Percentiles rank a stretch among this genome's conserved stretches.
Conservation (phyloP, 2,329 filamentous ascomycete genomes). For the Alternaria rosae region DNA sequence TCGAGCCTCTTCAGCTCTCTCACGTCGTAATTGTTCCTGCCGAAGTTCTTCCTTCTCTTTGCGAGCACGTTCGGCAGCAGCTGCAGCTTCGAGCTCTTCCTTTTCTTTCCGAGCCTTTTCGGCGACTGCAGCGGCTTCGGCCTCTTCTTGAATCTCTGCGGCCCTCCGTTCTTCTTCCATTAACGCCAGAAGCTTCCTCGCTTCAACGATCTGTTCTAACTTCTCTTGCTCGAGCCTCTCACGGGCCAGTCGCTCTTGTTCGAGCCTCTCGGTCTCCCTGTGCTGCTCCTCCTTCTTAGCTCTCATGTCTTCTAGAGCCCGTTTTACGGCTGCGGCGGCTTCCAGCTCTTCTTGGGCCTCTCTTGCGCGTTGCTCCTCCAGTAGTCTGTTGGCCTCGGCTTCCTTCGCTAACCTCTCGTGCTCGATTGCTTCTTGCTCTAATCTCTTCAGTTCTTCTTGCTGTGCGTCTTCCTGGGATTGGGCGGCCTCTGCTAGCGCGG, state of each 20-base stretch:
- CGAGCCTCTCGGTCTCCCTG: conserved; percentile 5
- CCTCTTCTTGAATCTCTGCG: conserved; percentile 8
- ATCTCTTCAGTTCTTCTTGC: conserved; percentile 2
- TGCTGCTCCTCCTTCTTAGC: not conserved
- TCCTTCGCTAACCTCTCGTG: conserved; percentile 9
- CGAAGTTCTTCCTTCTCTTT: conserved; percentile 1
- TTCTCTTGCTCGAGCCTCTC: conserved; percentile 16
- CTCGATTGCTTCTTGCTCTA: conserved; percentile 12
- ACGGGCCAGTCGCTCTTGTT: conserved; percentile 1
- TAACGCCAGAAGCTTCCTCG: conserved; percentile 9
- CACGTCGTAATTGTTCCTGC: conserved; percentile 11
- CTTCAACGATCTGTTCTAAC: conserved; percentile 13
- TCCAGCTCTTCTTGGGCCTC: conserved; percentile 7
- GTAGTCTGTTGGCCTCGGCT: conserved; percentile 5
- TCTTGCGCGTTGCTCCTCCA: not conserved
- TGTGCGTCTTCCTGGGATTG: not conserved
- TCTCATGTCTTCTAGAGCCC: not conserved
- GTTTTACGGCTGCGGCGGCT: conserved; percentile 8
- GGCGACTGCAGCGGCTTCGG: conserved; percentile 8
- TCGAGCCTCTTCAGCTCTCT: conserved; percentile 10
- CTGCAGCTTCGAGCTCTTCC: conserved; percentile 7
- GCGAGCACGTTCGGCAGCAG: conserved; percentile 3
- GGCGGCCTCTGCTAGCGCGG: not conserved
- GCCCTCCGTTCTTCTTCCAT: conserved; percentile 15
- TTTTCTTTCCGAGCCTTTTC: conserved; percentile 11